phyloP scores from a whole-genome alignment of 495 filamentous ascomycete species.

The Lindgomyces ingoldianus region DNA sequence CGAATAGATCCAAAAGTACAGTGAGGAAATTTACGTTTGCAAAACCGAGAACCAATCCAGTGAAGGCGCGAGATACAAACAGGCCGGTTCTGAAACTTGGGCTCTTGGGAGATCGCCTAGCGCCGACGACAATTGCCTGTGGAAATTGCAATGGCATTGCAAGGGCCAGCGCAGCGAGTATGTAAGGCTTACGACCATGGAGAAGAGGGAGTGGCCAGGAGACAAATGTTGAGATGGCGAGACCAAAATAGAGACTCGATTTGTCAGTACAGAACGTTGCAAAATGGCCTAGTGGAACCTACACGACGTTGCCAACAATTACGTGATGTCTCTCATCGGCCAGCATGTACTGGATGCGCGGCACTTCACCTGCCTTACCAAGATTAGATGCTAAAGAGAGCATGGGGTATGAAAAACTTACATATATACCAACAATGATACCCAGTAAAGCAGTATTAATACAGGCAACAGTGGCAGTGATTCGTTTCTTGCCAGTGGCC shows the following conservation, averaged over 20 bases:
- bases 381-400: not conserved
- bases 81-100: slow-evolving; percentile 59
- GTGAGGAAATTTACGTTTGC: slow-evolving; percentile 73
- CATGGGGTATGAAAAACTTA: slow-evolving; percentile 27
- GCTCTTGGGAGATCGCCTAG: slow-evolving; percentile 57
- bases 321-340: slow-evolving; percentile 64
- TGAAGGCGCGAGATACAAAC: slow-evolving; percentile 61
- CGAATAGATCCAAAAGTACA: slow-evolving; percentile 72
- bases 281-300: slow-evolving; percentile 18
- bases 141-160: slow-evolving; percentile 75
- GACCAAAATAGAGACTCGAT: slow-evolving; percentile 60
- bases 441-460: slow-evolving; percentile 68
- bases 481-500: slow-evolving; percentile 63
- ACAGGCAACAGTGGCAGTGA: slow-evolving; percentile 67
- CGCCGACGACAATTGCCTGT: slow-evolving; percentile 63
- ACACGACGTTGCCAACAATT: slow-evolving; percentile 70
- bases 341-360: slow-evolving; percentile 72
- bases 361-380: slow-evolving; percentile 62
- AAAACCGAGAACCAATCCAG: slow-evolving; percentile 70
- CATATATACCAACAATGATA: slow-evolving; percentile 70
- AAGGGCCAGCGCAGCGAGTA: slow-evolving; percentile 61
- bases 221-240: slow-evolving; percentile 66
- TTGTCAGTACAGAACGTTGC: not conserved
- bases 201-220: slow-evolving; percentile 76
- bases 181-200: slow-evolving; percentile 75